Evolutionary conservation across 257 asterid genomes (phyloP).

Genomic region (Hygrophila difformis): DNA sequence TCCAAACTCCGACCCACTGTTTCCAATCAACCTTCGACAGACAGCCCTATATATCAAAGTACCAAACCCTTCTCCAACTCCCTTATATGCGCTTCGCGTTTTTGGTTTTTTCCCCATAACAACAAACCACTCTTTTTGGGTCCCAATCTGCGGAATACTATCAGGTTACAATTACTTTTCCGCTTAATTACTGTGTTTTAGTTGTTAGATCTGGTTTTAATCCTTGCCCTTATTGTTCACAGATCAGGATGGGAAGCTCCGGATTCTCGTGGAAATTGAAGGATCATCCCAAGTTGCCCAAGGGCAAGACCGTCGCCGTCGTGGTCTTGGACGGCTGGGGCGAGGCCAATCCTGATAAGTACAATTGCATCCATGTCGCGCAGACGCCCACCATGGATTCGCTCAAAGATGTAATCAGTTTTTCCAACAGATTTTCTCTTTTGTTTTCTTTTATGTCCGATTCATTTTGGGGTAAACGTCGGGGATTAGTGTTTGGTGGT

Average conservation of each 20-base stretch:
- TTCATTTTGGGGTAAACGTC: neutral
- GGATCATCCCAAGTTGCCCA: conserved; percentile 83
- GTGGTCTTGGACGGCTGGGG: conserved; percentile 99
- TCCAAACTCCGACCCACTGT: too few species aligned
- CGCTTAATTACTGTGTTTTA: too few species aligned
- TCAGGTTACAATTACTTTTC: too few species aligned
- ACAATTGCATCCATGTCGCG: conserved; percentile 87
- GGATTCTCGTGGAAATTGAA: conserved; percentile 65
- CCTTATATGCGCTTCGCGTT: too few species aligned
- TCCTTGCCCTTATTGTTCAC: too few species aligned
- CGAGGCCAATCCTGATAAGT: conserved; percentile 72
- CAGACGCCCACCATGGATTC: conserved; percentile 98
- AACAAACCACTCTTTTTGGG: too few species aligned
- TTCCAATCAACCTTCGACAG: too few species aligned
- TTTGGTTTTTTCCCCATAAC: too few species aligned
- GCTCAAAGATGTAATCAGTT: conserved; percentile 49
- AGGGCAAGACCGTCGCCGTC: conserved; percentile 74
- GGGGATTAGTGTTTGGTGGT: neutral
- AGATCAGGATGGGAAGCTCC: conserved; percentile 8
- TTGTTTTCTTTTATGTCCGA: neutral
- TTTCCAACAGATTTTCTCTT: neutral
- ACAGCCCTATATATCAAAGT: too few species aligned
- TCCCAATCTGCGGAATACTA: too few species aligned
- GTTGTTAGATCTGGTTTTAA: too few species aligned
- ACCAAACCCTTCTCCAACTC: too few species aligned